Percentiles rank a stretch among this genome's conserved stretches.
Evolutionary conservation across 129 eudicot genomes (phyloP).

Genomic region (Daucus carota): DNA sequence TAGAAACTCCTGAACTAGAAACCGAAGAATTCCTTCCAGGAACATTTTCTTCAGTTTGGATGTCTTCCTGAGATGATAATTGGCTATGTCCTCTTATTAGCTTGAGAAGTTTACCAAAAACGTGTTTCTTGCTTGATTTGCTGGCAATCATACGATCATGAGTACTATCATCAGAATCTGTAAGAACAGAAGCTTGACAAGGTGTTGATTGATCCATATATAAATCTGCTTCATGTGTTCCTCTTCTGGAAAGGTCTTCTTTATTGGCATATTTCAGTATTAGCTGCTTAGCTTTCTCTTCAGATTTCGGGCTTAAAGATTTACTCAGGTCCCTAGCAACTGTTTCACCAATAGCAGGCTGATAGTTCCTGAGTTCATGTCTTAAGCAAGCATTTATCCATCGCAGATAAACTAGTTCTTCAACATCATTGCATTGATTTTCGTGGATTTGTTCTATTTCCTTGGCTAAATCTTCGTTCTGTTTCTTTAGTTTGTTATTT

Average conservation of each 20-base stretch:
- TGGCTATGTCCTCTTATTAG: constrained; percentile 40
- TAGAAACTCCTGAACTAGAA: constrained; percentile 3
- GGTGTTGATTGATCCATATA: constrained; percentile 58
- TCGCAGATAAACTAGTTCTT: constrained; percentile 68
- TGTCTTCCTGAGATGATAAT: constrained; percentile 13
- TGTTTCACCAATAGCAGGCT: constrained; percentile 60
- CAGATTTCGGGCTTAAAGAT: constrained; percentile 60
- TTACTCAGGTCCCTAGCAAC: constrained; percentile 71
- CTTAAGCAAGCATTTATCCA: constrained; percentile 91
- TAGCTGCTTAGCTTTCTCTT: constrained; percentile 69
- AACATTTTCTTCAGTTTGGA: constrained; percentile 18
- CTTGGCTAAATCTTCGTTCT: constrained; percentile 51
- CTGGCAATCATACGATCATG: constrained; percentile 16
- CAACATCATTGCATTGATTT: constrained; percentile 50
- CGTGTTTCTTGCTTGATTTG: constrained; percentile 27
- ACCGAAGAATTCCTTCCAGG: constrained; percentile 12
- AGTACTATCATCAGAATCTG: constrained; percentile 45
- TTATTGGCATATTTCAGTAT: constrained; percentile 66
- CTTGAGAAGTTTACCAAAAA: constrained; percentile 51
- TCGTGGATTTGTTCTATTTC: constrained; percentile 57
- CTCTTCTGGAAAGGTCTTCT: constrained; percentile 40
- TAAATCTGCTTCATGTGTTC: constrained; percentile 20
- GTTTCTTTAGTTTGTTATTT: constrained; percentile 29
- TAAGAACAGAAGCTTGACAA: constrained; percentile 45
- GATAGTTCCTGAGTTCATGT: constrained; percentile 63